Conservation (phyloP, 345 rosid species). For the Brassica carinata region DNA sequence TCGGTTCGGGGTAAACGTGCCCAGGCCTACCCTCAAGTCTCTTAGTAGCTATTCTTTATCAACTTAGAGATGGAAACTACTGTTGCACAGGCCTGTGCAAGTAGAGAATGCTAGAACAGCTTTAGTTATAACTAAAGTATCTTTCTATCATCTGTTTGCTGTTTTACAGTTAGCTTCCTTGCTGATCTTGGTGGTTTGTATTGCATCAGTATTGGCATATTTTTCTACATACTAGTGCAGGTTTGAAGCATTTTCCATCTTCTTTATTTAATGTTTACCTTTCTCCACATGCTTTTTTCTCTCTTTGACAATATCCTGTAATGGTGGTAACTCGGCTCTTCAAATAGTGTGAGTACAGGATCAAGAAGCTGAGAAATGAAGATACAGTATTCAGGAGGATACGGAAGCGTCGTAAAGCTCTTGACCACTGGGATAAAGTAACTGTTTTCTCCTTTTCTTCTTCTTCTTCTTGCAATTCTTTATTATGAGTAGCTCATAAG, state of each 20-base stretch:
- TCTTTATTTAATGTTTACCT: not conserved
- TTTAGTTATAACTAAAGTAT: not conserved
- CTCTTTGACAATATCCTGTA: not conserved
- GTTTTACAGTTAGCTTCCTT: conserved; percentile 86
- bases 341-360: conserved; percentile 75
- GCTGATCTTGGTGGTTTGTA: conserved; percentile 98
- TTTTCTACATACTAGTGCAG: conserved; percentile 88
- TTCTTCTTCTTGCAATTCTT: not conserved
- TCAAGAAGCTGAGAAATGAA: conserved; percentile 80
- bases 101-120: conserved; percentile 1
- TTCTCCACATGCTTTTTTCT: not conserved
- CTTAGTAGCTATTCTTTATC: not conserved
- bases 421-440: conserved; percentile 87
- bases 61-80: conserved; percentile 8
- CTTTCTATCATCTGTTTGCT: conserved; percentile 6
- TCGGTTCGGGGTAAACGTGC: too few species aligned
- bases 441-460: conserved; percentile 21
- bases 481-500: conserved; percentile 25
- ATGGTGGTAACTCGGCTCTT: conserved; percentile 32
- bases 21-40: not conserved
- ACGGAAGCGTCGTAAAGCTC: conserved; percentile 77
- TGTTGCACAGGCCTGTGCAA: not conserved
- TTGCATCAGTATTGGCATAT: conserved; percentile 91
- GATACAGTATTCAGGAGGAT: conserved; percentile 67
- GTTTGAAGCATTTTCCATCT: conserved; percentile 47